Percentiles rank a stretch among this genome's conserved stretches.
phyloP scores from a whole-genome alignment of 768 basidiomycete species.

The Boletales sp. region DNA sequence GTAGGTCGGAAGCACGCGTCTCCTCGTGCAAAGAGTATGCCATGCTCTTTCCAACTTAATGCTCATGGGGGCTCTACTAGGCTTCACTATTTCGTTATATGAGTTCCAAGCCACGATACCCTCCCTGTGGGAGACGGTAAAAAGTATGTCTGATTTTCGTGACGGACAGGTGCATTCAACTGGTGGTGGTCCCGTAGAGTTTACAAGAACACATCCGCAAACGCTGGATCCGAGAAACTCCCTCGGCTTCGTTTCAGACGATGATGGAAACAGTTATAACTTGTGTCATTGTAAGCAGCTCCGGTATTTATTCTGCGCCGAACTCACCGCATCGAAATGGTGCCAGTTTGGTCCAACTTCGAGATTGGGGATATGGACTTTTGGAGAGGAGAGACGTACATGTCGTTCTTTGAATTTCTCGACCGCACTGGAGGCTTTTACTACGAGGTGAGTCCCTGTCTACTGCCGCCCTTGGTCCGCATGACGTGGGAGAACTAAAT shows the following conservation, averaged over 20 bases:
- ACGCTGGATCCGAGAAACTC: constrained; percentile 51
- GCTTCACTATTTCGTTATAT: constrained; percentile 59
- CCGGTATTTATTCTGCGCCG: neutral
- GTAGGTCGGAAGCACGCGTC: constrained; percentile 19
- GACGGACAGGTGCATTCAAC: constrained; percentile 35
- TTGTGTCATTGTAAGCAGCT: constrained; percentile 54
- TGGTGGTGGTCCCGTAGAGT: constrained; percentile 21
- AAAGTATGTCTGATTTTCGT: constrained; percentile 37
- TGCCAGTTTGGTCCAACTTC: constrained; percentile 87
- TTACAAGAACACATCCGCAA: constrained; percentile 39
- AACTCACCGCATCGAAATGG: constrained; percentile 1
- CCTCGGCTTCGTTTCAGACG: constrained; percentile 60
- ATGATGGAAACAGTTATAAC: constrained; percentile 61
- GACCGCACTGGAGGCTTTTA: constrained; percentile 84
- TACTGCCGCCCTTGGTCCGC: neutral
- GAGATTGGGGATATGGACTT: constrained; percentile 86
- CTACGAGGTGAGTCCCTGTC: constrained; percentile 59
- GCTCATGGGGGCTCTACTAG: constrained; percentile 21
- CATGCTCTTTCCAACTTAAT: neutral
- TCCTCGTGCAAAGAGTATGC: neutral
- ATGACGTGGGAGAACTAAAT: neutral
- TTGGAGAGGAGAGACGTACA: constrained; percentile 81
- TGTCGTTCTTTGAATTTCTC: constrained; percentile 78
- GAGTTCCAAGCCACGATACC: constrained; percentile 64
- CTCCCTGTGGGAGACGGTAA: constrained; percentile 59